phyloP scores from a whole-genome alignment of 768 basidiomycete species.

The Tylopilus felleus region DNA sequence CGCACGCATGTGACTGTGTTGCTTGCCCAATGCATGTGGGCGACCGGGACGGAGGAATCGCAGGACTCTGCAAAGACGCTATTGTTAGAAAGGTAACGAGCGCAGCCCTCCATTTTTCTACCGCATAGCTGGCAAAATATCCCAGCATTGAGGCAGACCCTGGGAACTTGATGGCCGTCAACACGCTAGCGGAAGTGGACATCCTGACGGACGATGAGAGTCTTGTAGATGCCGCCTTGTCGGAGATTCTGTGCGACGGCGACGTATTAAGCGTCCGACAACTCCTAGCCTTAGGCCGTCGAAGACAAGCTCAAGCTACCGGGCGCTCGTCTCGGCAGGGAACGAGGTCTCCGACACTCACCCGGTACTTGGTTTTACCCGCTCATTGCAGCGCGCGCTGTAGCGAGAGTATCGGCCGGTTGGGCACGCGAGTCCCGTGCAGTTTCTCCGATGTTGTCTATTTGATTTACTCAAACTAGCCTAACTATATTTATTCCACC shows the following conservation, averaged over 20 bases:
- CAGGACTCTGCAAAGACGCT: slow-evolving; percentile 74
- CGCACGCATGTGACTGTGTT: slow-evolving; percentile 71
- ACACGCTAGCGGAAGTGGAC: slow-evolving; percentile 85
- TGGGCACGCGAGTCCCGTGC: no score
- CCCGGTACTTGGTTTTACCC: no score
- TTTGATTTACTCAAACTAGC: no score
- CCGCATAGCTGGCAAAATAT: slow-evolving; percentile 12
- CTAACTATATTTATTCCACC: no score
- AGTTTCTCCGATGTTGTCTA: no score
- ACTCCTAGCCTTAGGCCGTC: no score
- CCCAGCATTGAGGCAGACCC: slow-evolving; percentile 72
- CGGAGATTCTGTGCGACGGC: slow-evolving; percentile 76
- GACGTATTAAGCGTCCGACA: no score
- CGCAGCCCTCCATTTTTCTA: not conserved
- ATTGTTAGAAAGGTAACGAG: slow-evolving; percentile 75
- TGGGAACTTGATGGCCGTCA: slow-evolving; percentile 78
- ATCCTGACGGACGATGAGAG: slow-evolving; percentile 74
- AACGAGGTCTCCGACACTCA: no score
- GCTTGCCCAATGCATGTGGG: slow-evolving; percentile 87
- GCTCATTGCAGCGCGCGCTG: no score
- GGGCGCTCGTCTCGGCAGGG: no score
- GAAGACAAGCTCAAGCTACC: no score
- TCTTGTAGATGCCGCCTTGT: slow-evolving; percentile 81
- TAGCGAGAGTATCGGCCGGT: no score
- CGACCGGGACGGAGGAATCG: slow-evolving; percentile 69